These are phyloP conservation scores for Solanum ahanhuiri DNA, from an alignment of 257 asterid genomes.

Conservation along the genomic window DNA sequence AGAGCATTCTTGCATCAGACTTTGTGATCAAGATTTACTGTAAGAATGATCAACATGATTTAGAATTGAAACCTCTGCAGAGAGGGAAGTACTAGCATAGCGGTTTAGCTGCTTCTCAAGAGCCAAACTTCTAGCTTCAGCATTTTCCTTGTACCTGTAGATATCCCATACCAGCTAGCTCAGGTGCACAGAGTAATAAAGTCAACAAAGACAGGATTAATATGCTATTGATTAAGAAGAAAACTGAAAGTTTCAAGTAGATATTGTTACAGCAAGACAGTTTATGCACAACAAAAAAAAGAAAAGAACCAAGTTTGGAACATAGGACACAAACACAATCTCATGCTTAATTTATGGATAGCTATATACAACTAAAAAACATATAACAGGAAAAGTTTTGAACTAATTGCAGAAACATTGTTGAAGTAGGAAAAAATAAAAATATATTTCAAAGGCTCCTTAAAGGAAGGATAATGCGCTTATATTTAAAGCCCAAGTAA, in stretches of 20 bases:
- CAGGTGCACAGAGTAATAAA: conserved; percentile 5
- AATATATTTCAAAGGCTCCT: not conserved
- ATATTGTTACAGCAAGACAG: not conserved
- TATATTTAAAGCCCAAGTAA: not conserved
- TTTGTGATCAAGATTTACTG: not conserved
- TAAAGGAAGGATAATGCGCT: not conserved
- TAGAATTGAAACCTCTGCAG: conserved; percentile 58
- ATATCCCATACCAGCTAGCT: not conserved
- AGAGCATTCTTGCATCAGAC: not conserved
- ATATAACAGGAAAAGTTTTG: not conserved
- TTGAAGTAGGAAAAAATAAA: not conserved
- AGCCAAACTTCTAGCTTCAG: conserved; percentile 42
- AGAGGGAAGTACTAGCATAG: conserved; percentile 70
- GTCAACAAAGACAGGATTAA: not conserved
- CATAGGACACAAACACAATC: not conserved
- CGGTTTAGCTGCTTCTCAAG: conserved; percentile 77
- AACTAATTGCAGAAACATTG: not conserved
- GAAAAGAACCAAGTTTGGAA: not conserved
- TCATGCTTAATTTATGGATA: not conserved
- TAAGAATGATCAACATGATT: not conserved
- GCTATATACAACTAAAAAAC: not conserved
- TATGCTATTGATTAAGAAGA: not conserved
- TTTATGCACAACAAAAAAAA: not conserved
- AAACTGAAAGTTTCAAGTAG: not conserved
- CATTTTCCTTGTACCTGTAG: conserved; percentile 65